Percentiles rank a stretch among this genome's conserved stretches.
Evolutionary conservation across 2,329 filamentous ascomycete species (phyloP).

Genomic region (Arthrobotrys sinensis): DNA sequence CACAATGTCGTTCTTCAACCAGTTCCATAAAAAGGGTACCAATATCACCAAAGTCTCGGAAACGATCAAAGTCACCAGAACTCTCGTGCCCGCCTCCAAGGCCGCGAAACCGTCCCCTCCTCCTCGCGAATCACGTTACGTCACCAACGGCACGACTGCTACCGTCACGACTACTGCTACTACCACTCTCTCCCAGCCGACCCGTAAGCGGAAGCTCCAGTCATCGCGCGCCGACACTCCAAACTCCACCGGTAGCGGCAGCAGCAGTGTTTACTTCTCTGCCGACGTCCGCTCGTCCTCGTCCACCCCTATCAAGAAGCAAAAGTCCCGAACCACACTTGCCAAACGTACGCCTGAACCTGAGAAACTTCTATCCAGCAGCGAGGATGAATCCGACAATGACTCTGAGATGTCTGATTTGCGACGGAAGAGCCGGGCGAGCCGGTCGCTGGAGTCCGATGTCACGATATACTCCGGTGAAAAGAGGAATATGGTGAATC

Average conservation of each 20-base stretch:
- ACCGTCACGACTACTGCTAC: constrained; percentile 10
- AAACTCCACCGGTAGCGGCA: constrained; percentile 38
- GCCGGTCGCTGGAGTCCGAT: constrained; percentile 64
- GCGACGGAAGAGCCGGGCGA: constrained; percentile 61
- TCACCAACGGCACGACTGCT: constrained; percentile 15
- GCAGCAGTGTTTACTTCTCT: constrained; percentile 48
- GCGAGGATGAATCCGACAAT: constrained; percentile 64
- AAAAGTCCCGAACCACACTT: constrained; percentile 53
- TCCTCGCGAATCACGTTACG: constrained; percentile 55
- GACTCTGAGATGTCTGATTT: constrained; percentile 58
- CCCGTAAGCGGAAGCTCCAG: constrained; percentile 55
- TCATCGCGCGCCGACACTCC: constrained; percentile 52
- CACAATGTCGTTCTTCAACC: constrained; percentile 59
- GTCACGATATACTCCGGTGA: constrained; percentile 68
- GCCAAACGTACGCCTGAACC: constrained; percentile 54
- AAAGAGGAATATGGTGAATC: constrained; percentile 69
- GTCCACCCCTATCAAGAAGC: constrained; percentile 60
- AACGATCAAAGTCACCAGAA: constrained; percentile 58
- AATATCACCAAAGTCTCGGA: constrained; percentile 58
- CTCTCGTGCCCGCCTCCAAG: constrained; percentile 41
- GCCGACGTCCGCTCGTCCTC: constrained; percentile 54
- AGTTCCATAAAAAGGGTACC: constrained; percentile 58
- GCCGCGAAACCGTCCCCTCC: constrained; percentile 57
- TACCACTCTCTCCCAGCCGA: neutral
- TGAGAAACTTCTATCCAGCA: constrained; percentile 67